These are phyloP conservation scores for Aspergillus neoniger DNA, from an alignment of 2,329 filamentous ascomycete genomes.

Conservation along the genomic window DNA sequence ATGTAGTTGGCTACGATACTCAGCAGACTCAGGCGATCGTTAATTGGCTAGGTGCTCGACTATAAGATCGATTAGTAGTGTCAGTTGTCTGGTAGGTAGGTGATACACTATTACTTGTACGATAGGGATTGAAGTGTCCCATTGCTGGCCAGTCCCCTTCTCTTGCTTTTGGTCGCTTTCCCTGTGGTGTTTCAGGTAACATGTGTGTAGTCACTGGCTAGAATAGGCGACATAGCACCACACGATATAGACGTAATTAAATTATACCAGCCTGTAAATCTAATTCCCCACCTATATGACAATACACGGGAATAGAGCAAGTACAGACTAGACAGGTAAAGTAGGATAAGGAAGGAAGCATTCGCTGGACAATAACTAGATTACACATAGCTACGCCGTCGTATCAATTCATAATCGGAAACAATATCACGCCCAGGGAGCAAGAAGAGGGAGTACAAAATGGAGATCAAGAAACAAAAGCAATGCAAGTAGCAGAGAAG, in stretches of 20 bases:
- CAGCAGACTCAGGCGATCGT: conserved; percentile 31
- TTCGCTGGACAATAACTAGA: conserved; percentile 17
- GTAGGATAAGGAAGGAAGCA: neutral
- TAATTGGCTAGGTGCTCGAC: conserved; percentile 31
- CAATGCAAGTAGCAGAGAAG: neutral
- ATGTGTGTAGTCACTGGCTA: too few relatives aligned
- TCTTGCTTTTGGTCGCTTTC: too few relatives aligned
- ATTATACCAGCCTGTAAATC: too few relatives aligned
- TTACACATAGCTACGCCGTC: conserved; percentile 20
- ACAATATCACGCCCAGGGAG: conserved; percentile 15
- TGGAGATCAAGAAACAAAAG: conserved; percentile 2
- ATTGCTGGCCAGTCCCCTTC: neutral
- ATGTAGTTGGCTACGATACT: conserved; percentile 24
- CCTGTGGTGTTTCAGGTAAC: too few relatives aligned
- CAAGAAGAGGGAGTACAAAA: conserved; percentile 14
- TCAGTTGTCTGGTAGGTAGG: neutral
- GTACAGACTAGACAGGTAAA: neutral
- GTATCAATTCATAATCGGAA: conserved; percentile 25
- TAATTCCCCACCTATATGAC: too few relatives aligned
- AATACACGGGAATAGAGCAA: neutral
- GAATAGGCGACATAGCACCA: too few relatives aligned
- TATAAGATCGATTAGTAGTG: conserved; percentile 19
- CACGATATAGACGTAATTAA: too few relatives aligned
- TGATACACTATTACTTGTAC: too few relatives aligned
- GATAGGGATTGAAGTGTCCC: neutral